Evolutionary conservation across 2,329 filamentous ascomycete genomes (phyloP), one percentile per base, ranked within the genome.

Genomic region (Verticillium nubilum): DNA sequence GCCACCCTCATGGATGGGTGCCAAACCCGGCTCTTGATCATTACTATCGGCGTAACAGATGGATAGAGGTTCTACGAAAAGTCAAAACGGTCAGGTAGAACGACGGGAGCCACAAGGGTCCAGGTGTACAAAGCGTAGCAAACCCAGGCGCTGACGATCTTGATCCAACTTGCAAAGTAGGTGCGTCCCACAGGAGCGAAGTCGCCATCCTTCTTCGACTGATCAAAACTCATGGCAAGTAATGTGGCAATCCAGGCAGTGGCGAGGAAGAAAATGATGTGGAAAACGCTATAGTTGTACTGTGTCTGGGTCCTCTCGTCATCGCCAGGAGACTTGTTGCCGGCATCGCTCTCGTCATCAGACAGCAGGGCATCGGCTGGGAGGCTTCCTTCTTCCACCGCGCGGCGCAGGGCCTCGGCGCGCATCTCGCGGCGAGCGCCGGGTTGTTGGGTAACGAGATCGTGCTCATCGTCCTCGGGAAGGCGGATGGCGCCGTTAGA

Each of bases 131-230:
- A 90, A 57, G 80, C 87, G 74, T 99, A 97, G 78, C 95, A 99
- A 58, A 95, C 88, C 95, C 95, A 99, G 19, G 94, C 88, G 74
- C 93, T 96, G 58, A 97, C 87, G 73, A 99, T 98, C 86, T 99
- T 99, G 67, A 97, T 92, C 95, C 96, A 99, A 70, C 92, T 97
- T 31, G 95, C 95, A 85, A 92, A 96, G 75, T 98, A 96, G 5
- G 94, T 98, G 61, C 95, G 84, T 23, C 95, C 95, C 4, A 99
- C 94, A 0, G 94, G 91, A 2, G 92, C 91, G 74, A 99, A 98
- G 69, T 93, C 88, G 55, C 86, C 82, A 58, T 83, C 82, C 53
- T 84, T 80, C 61, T 86, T 85, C 50, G 79, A 77, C 63, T 86
- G 82, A 9, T 89, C 84, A n/a, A 59, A 85, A 68, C 91, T 90